Percentiles rank a stretch among this genome's conserved stretches.
These are phyloP conservation scores for Prunus armeniaca DNA, from an alignment of 306 rosid genomes.

Conservation along the genomic window DNA sequence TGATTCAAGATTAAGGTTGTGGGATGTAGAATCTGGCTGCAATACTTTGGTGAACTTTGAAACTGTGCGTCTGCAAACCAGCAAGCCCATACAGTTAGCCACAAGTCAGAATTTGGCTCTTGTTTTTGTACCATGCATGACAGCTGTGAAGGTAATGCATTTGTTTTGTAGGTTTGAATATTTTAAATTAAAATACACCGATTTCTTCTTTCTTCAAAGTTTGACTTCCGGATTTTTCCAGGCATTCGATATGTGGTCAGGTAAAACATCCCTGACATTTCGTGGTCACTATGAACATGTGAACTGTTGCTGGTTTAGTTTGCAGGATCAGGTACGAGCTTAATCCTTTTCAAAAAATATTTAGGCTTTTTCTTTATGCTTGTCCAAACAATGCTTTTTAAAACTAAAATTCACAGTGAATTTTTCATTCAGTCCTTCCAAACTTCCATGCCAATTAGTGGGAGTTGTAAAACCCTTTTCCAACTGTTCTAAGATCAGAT, in stretches of 20 bases:
- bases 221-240: slow-evolving; percentile 35
- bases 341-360: slow-evolving; percentile 1
- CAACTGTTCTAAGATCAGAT: slow-evolving; percentile 18
- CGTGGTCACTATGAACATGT: slow-evolving; percentile 86
- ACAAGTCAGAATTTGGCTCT: slow-evolving; percentile 62
- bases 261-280: slow-evolving; percentile 52
- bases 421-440: background rate
- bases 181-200: background rate
- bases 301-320: slow-evolving; percentile 79
- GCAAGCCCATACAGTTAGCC: slow-evolving; percentile 88
- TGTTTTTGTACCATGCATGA: slow-evolving; percentile 95
- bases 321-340: slow-evolving; percentile 70
- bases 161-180: slow-evolving; percentile 9
- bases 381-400: slow-evolving; percentile 13
- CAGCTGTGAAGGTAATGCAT: slow-evolving; percentile 65
- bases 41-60: slow-evolving; percentile 93
- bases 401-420: slow-evolving; percentile 7
- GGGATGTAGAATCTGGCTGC: slow-evolving; percentile 91
- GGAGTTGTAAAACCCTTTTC: background rate
- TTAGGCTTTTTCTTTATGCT: background rate
- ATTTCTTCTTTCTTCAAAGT: slow-evolving; percentile 1
- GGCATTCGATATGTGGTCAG: slow-evolving; percentile 93
- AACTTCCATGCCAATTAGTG: background rate
- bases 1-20: slow-evolving; percentile 88
- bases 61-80: slow-evolving; percentile 79